These are phyloP conservation scores for Camelina neglecta DNA, from an alignment of 345 rosid species.

Conservation along the genomic window DNA sequence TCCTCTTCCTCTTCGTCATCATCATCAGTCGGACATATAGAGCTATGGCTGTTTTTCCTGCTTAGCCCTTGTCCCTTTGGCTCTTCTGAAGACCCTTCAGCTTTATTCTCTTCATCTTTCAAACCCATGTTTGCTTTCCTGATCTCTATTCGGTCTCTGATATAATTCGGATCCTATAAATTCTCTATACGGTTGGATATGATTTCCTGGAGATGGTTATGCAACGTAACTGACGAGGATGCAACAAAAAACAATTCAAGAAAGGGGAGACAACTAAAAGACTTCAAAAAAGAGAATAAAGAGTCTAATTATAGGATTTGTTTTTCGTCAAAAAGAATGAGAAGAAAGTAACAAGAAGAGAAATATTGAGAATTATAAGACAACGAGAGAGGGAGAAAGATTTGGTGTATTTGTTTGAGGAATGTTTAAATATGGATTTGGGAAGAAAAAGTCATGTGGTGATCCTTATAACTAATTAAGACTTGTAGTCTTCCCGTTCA, in stretches of 20 bases:
- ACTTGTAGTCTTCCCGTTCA: constrained; percentile 22
- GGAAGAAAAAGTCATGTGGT: constrained; percentile 34
- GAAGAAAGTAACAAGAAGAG: constrained; percentile 31
- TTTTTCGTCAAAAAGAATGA: constrained; percentile 4
- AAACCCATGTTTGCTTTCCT: constrained; percentile 38
- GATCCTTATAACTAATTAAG: constrained; percentile 31
- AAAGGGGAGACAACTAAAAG: neutral
- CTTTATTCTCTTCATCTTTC: constrained; percentile 33
- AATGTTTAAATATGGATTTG: constrained; percentile 31
- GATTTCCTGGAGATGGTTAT: constrained; percentile 23
- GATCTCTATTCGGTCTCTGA: constrained; percentile 22
- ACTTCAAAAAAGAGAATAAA: neutral
- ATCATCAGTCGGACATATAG: constrained; percentile 42
- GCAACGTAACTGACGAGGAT: neutral
- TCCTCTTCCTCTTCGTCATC: constrained; percentile 47
- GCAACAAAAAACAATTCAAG: constrained; percentile 9
- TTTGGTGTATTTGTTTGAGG: constrained; percentile 19
- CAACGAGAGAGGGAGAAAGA: constrained; percentile 11
- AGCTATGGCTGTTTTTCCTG: constrained; percentile 46
- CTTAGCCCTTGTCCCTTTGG: constrained; percentile 27
- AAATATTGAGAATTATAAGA: constrained; percentile 5
- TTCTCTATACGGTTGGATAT: neutral
- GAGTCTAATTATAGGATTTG: neutral
- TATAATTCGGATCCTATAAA: constrained; percentile 5
- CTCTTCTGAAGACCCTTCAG: constrained; percentile 36